Evolutionary conservation across 768 basidiomycete species (phyloP), one percentile per base, ranked within the genome.

Genomic region (Termitomyces heimii): DNA sequence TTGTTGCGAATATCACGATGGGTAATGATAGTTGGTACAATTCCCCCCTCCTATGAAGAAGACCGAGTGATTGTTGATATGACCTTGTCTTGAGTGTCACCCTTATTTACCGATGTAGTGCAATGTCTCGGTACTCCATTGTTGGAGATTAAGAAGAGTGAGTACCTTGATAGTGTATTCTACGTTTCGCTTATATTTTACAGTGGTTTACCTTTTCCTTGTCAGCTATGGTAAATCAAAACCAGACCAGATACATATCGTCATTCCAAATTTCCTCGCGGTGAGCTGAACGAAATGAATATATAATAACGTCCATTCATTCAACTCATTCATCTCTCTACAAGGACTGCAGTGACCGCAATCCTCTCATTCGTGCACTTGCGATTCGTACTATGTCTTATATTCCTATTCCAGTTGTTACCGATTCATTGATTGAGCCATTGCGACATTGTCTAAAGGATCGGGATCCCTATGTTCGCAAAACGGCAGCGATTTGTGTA

Each of bases 331-430:
- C n/a, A n/a, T 32, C 51, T 45, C 55, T 34, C 43, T 64, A 40
- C n/a, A 40, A 98, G 96, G 96, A 98, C 69, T 97, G 94, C 65
- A 89, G 86, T 65, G 96, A 98, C 68, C 84, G 91, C 46, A 98
- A 98, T 69, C 96, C 97, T 12, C 86, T 99, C 48, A 94, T 99
- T 56, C 90, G 97, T 35, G 97, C 96, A 16, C 79, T 99, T 46
- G 94, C 97, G 20, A 95, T 99, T 65, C 91, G 97, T 43, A 99
- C 97, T 13, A 98, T 99, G 96, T 96, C 97, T 7, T 98, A 97
- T 68, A 98, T 99, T 65, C 93, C 94, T 35, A 88, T 97, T 24
- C 89, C 94, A 9, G 78, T 86, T 50, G 92, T 98, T 59, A 87
- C 88, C 13, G 88, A 92, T 55, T 82, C 91, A 1, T 79, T 99